Conservation (phyloP, 768 basidiomycete species). For the Russula griseocarnosa region DNA sequence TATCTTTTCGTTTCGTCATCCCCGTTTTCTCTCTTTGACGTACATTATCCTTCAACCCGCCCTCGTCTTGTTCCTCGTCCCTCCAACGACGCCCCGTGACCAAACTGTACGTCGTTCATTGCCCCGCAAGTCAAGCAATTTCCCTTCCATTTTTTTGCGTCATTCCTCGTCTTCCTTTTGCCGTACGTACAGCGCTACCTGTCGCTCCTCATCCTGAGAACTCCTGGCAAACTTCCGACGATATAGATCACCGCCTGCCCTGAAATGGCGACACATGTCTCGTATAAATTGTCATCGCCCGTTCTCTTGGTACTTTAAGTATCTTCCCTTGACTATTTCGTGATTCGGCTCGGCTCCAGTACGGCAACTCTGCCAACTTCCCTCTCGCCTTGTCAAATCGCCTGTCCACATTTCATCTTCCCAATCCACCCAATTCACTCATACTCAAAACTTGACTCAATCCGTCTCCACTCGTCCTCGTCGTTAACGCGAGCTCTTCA, state of each 20-base stretch:
- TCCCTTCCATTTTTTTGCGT: conserved; percentile 12
- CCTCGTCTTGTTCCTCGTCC: neutral
- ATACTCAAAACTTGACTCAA: neutral
- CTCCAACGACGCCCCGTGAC: conserved; percentile 10
- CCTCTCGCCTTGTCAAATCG: conserved; percentile 19
- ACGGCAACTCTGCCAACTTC: conserved; percentile 19
- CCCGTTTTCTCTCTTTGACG: neutral
- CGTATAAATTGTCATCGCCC: conserved; percentile 25
- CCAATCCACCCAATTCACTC: neutral
- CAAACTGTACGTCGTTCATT: neutral
- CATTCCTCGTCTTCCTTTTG: conserved; percentile 13
- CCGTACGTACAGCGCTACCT: conserved; percentile 20
- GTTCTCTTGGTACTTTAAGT: conserved; percentile 7
- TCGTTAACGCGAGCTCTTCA: neutral
- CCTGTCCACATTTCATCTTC: conserved; percentile 9
- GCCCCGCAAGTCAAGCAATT: conserved; percentile 9
- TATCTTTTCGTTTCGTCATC: conserved; percentile 1
- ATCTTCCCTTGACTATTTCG: conserved; percentile 21
- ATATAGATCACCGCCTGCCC: conserved; percentile 26
- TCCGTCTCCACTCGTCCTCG: neutral
- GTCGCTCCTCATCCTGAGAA: conserved; percentile 22
- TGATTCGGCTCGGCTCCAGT: conserved; percentile 20
- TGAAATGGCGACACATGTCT: conserved; percentile 8
- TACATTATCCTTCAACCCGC: neutral
- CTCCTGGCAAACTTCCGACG: conserved; percentile 15